These are phyloP conservation scores for Pythium dissimile DNA, from an alignment of 352 stramenopile genomes.

Conservation along the genomic window DNA sequence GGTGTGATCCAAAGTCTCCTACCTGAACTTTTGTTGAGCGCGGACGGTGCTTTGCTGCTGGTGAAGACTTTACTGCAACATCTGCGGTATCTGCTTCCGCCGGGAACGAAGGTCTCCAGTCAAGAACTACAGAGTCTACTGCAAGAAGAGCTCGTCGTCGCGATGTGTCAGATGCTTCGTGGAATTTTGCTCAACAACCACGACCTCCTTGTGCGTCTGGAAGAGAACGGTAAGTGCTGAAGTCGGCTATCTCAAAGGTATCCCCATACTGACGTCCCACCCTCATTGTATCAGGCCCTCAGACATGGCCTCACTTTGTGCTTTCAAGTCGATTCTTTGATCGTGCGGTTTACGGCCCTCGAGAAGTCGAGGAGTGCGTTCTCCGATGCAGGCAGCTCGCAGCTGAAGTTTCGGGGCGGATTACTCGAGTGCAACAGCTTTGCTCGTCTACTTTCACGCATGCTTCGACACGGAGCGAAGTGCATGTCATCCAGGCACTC, in stretches of 20 bases:
- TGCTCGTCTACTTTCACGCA: conserved; percentile 30
- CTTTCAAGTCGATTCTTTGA: conserved; percentile 77
- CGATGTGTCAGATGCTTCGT: conserved; percentile 72
- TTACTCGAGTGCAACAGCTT: conserved; percentile 58
- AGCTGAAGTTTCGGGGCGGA: conserved; percentile 57
- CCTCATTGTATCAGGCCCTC: conserved; percentile 33
- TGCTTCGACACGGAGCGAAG: conserved; percentile 63
- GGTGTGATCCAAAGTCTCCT: conserved; percentile 68
- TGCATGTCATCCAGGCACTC: conserved; percentile 70
- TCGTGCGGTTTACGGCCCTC: conserved; percentile 33
- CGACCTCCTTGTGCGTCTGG: conserved; percentile 73
- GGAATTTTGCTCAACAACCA: conserved; percentile 62
- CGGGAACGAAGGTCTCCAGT: conserved; percentile 34
- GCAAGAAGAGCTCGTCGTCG: conserved; percentile 65
- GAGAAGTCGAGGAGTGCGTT: conserved; percentile 55
- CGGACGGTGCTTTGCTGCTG: conserved; percentile 54
- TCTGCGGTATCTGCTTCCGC: conserved; percentile 69
- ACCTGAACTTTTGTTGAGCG: conserved; percentile 56
- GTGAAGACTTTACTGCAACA: conserved; percentile 81
- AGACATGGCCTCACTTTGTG: conserved; percentile 68
- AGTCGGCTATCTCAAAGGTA: too few species aligned
- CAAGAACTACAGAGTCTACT: conserved; percentile 36
- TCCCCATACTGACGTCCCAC: not conserved
- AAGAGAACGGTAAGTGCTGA: conserved; percentile 76
- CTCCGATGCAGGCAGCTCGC: conserved; percentile 42